Conservation (phyloP, 202 grass and related monocot species). For the Carex sylvatica region DNA sequence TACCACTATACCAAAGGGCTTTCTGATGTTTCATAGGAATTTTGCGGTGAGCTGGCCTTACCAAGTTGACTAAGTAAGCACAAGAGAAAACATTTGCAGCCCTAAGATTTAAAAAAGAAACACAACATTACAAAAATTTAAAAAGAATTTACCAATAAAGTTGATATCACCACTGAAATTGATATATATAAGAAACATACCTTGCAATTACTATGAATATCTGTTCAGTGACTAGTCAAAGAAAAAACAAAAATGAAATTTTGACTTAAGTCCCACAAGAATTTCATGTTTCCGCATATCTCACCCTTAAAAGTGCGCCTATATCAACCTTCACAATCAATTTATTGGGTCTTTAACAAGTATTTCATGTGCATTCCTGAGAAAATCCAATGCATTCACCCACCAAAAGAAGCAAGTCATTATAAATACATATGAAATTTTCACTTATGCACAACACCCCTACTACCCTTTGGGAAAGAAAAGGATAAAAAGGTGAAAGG, state of each 20-base stretch:
- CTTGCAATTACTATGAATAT: slow-evolving; percentile 95
- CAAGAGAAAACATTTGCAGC: slow-evolving; percentile 91
- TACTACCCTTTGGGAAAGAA: neutral
- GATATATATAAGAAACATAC: slow-evolving; percentile 44
- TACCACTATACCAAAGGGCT: slow-evolving; percentile 98
- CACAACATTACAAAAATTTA: slow-evolving; percentile 19
- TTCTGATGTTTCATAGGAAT: slow-evolving; percentile 96
- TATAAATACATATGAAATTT: neutral
- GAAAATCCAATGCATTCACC: neutral
- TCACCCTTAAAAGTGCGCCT: neutral
- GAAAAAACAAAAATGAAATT: slow-evolving; percentile 30
- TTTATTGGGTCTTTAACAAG: neutral
- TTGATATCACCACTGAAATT: slow-evolving; percentile 10
- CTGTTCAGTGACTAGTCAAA: slow-evolving; percentile 59
- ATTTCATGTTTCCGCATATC: neutral
- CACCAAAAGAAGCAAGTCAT: neutral
- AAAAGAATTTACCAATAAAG: neutral
- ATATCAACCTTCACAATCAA: neutral
- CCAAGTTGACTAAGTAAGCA: slow-evolving; percentile 87
- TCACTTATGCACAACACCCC: neutral
- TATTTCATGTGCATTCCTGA: neutral
- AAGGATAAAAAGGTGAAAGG: neutral
- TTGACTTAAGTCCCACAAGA: neutral
- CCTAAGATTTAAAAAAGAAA: slow-evolving; percentile 37
- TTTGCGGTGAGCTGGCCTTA: slow-evolving; percentile 68